Percentiles rank a stretch among this genome's conserved stretches.
These are phyloP conservation scores for Scenedesmus sp. DNA, from an alignment of 163 green algal species.

Conservation along the genomic window DNA sequence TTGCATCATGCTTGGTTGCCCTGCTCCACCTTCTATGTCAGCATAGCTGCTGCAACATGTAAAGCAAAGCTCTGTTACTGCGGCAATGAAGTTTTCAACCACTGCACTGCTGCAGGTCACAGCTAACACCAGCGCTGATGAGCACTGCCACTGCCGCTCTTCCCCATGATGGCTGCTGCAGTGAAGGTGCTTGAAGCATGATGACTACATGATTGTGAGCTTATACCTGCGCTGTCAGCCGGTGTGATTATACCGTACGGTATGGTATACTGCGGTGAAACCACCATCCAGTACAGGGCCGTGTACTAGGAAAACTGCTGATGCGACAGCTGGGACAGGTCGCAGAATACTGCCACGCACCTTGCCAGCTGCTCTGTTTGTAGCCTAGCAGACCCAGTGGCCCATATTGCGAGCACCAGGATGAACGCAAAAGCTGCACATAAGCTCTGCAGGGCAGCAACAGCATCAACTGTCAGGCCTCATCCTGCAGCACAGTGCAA, in stretches of 20 bases:
- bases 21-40: not conserved
- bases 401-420: slow-evolving; percentile 25
- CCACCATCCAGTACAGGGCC: not conserved
- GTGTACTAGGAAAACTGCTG: not conserved
- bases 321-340: not conserved
- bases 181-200: no score
- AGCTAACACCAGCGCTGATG: no score
- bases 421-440: not conserved
- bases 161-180: no score
- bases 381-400: slow-evolving; percentile 10
- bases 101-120: no score
- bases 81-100: no score
- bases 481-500: not conserved
- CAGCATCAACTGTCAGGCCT: not conserved
- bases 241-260: not conserved
- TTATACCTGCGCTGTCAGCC: not conserved
- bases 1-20: not conserved
- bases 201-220: no score
- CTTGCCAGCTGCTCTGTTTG: not conserved
- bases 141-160: no score
- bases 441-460: not conserved
- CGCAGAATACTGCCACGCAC: not conserved
- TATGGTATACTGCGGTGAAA: not conserved
- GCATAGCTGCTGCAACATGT: not conserved
- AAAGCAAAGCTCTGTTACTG: no score